Evolutionary conservation across 257 asterid species (phyloP).

Genomic region (Paulownia fortunei): DNA sequence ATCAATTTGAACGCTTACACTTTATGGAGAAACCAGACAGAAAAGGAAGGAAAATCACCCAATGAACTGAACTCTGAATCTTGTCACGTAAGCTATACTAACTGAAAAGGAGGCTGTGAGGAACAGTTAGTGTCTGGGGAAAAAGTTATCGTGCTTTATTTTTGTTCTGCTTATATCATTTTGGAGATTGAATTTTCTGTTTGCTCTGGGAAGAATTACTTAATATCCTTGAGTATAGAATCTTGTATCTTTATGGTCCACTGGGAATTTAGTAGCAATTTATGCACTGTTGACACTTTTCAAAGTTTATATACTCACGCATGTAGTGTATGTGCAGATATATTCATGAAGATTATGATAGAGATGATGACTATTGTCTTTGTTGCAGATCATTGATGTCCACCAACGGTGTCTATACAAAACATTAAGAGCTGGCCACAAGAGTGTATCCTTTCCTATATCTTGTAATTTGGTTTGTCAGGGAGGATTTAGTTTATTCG

Average conservation of each 20-base stretch:
- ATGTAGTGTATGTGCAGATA: not conserved
- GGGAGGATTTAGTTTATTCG: conserved; percentile 1
- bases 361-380: conserved; percentile 32
- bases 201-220: not conserved
- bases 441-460: conserved; percentile 69
- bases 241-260: not conserved
- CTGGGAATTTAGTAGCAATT: not conserved
- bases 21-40: not conserved
- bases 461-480: conserved; percentile 22
- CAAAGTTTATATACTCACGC: not conserved
- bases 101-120: not conserved
- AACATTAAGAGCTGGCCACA: conserved; percentile 91
- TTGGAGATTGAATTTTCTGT: conserved; percentile 7
- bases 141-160: not conserved
- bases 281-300: not conserved
- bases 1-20: not conserved
- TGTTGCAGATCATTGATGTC: conserved; percentile 80
- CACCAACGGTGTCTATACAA: conserved; percentile 78
- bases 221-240: not conserved
- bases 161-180: not conserved
- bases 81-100: not conserved
- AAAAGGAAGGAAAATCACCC: not conserved
- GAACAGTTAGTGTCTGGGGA: not conserved
- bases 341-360: not conserved
- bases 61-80: not conserved